Evolutionary conservation across 768 basidiomycete genomes (phyloP).

Genomic region (Kwoniella sp.): DNA sequence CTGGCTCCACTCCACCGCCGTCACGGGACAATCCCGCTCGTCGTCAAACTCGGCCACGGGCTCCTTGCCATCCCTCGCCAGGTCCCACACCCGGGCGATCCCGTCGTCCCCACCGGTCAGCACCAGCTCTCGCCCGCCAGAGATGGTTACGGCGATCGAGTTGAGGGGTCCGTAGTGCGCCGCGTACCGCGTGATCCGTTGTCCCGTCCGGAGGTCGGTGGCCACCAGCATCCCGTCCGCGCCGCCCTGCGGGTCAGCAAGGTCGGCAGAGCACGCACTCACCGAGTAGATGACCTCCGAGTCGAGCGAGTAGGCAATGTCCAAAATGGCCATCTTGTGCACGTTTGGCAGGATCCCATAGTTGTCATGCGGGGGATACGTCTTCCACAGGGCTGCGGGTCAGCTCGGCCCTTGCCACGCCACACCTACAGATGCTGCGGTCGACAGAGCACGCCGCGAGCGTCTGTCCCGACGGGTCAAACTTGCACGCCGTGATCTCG

Average conservation of each 20-base stretch:
- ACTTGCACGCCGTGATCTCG: conserved; percentile 86
- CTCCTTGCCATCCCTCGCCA: conserved; percentile 59
- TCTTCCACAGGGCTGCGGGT: conserved; percentile 73
- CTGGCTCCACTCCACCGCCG: conserved; percentile 83
- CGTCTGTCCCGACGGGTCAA: conserved; percentile 89
- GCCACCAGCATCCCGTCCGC: conserved; percentile 81
- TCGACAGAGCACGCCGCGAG: conserved; percentile 90
- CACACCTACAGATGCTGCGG: conserved; percentile 74
- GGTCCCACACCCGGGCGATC: conserved; percentile 82
- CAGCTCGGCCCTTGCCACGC: neutral
- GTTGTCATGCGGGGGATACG: conserved; percentile 87
- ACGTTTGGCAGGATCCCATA: conserved; percentile 77
- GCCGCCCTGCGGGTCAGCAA: conserved; percentile 66
- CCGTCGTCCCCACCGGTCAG: conserved; percentile 90
- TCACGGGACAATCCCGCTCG: conserved; percentile 76
- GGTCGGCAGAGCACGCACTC: conserved; percentile 52
- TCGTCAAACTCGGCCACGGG: conserved; percentile 72
- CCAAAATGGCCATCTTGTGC: conserved; percentile 85
- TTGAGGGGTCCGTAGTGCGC: conserved; percentile 93
- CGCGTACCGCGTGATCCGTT: conserved; percentile 71
- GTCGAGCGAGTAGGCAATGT: conserved; percentile 63
- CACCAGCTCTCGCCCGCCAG: conserved; percentile 77
- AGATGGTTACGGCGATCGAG: conserved; percentile 76
- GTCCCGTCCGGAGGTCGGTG: conserved; percentile 77
- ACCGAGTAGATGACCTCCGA: conserved; percentile 44